Percentiles rank a stretch among this genome's conserved stretches.
These are phyloP conservation scores for Stemphylium vesicarium DNA, from an alignment of 2,329 filamentous ascomycete species.

Conservation along the genomic window DNA sequence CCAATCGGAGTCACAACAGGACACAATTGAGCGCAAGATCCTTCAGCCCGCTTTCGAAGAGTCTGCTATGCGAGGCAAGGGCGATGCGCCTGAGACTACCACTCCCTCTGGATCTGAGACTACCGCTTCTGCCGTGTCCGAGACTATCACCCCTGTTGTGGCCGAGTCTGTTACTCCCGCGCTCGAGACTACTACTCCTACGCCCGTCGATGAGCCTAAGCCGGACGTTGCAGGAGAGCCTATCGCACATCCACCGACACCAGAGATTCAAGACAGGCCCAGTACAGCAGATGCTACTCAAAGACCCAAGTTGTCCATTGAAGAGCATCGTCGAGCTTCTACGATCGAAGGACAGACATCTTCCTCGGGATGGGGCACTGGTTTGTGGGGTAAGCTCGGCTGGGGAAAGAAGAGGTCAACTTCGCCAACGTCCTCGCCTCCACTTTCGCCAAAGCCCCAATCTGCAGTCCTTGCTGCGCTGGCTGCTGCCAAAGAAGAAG, in stretches of 20 bases:
- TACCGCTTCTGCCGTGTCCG: too few species aligned
- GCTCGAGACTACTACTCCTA: neutral
- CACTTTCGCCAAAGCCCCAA: constrained; percentile 11
- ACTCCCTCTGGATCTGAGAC: neutral
- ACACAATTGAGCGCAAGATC: constrained; percentile 28
- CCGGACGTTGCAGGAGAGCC: neutral
- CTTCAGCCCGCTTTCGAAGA: constrained; percentile 30
- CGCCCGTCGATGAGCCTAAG: neutral
- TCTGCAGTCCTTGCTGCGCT: constrained; percentile 16
- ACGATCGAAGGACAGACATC: constrained; percentile 14
- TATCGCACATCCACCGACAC: neutral
- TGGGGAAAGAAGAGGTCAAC: constrained; percentile 41
- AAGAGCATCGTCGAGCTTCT: constrained; percentile 9
- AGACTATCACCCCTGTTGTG: neutral
- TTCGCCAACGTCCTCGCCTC: constrained; percentile 17
- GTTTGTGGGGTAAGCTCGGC: constrained; percentile 40
- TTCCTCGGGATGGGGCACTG: constrained; percentile 32
- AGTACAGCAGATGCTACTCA: constrained; percentile 7
- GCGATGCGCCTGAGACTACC: constrained; percentile 17
- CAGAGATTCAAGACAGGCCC: constrained; percentile 1
- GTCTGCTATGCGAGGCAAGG: constrained; percentile 10
- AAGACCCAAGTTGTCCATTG: constrained; percentile 1
- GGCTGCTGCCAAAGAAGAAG: constrained; percentile 12
- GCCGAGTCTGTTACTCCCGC: neutral
- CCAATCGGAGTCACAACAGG: constrained; percentile 7